Evolutionary conservation across 2,329 filamentous ascomycete species (phyloP).

Genomic region (Ophiostoma ips): DNA sequence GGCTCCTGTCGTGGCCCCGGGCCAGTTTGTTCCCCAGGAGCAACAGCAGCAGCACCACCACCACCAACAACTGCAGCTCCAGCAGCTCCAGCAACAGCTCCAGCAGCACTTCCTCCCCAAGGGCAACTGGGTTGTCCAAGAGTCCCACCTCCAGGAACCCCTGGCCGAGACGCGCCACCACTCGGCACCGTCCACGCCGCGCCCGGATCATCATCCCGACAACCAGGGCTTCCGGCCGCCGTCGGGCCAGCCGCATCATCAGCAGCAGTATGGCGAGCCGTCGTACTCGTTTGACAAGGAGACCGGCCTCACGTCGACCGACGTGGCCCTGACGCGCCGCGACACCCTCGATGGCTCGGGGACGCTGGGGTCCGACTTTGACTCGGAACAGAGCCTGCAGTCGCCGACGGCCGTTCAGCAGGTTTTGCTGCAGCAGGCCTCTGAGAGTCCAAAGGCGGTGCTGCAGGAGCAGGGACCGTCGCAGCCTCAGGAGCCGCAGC

Average conservation of each 20-base stretch:
- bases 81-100: background rate
- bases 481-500: conserved; percentile 1
- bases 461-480: background rate
- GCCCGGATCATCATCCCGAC: conserved; percentile 2
- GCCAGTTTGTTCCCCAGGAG: too few relatives aligned
- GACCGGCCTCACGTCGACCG: conserved; percentile 23
- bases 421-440: background rate
- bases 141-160: conserved; percentile 1
- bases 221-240: too few relatives aligned
- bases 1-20: too few relatives aligned
- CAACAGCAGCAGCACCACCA: background rate
- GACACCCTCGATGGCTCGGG: background rate
- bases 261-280: conserved; percentile 11
- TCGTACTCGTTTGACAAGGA: conserved; percentile 37
- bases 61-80: conserved; percentile 3
- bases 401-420: background rate
- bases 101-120: conserved; percentile 1
- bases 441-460: too few relatives aligned
- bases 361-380: background rate
- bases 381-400: background rate
- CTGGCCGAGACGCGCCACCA: background rate
- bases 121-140: background rate
- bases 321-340: conserved; percentile 2
- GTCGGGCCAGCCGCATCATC: background rate
- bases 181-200: background rate